A percentile compares a stretch with the other conserved stretches of the same genome.
phyloP scores from a whole-genome alignment of 176 grass and related monocot genomes.

The Secale cereale region DNA sequence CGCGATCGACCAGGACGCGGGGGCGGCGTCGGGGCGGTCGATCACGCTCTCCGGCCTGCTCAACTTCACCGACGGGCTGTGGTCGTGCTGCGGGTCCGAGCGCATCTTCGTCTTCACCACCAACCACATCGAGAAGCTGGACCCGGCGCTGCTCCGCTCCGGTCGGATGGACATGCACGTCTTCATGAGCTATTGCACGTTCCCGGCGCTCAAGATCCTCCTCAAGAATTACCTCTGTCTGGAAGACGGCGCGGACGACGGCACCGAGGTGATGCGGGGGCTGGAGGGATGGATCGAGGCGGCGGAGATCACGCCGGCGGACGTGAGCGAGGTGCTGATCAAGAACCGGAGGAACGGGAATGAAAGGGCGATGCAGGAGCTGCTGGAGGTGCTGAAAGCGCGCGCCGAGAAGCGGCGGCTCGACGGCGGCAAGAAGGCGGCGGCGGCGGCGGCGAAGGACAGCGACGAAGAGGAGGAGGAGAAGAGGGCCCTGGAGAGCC shows the following conservation, averaged over 20 bases:
- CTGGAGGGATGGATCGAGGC: constrained; percentile 47
- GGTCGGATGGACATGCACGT: constrained; percentile 96
- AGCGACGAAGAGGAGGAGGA: constrained; percentile 70
- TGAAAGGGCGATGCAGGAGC: constrained; percentile 36
- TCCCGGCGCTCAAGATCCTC: constrained; percentile 64
- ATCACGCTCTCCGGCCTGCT: constrained; percentile 79
- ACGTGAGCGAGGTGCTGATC: constrained; percentile 88
- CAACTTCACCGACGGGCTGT: constrained; percentile 89
- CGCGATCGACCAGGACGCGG: constrained; percentile 13
- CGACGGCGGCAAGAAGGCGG: not conserved
- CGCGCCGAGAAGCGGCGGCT: constrained; percentile 31
- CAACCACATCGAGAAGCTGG: constrained; percentile 90
- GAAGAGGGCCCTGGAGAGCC: constrained; percentile 80
- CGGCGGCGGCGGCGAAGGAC: not conserved
- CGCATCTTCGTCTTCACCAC: constrained; percentile 93
- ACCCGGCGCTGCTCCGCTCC: constrained; percentile 79
- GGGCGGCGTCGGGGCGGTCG: constrained; percentile 6
- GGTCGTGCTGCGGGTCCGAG: constrained; percentile 92
- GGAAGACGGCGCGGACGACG: not conserved
- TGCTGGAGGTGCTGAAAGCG: constrained; percentile 32
- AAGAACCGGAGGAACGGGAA: constrained; percentile 58
- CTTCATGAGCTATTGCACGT: constrained; percentile 82
- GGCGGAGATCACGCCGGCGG: constrained; percentile 80
- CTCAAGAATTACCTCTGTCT: constrained; percentile 71
- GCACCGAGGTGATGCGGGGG: not conserved